A percentile compares a stretch with the other conserved stretches of the same genome.
phyloP scores from a whole-genome alignment of 805 yeast genomes.

The Kazachstania bromeliacearum region DNA sequence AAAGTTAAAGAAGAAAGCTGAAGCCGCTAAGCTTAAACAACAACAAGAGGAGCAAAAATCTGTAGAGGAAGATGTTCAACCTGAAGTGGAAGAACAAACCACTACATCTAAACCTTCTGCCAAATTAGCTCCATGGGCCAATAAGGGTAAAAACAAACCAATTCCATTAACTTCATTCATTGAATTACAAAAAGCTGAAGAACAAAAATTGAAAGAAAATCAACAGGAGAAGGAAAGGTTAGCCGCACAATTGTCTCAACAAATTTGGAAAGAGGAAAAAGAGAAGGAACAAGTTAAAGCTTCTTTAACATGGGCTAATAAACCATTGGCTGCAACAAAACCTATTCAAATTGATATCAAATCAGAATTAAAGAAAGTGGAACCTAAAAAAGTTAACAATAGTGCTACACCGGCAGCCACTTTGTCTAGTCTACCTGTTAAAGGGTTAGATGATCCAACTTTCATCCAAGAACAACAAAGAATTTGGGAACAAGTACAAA shows the following conservation, averaged over 20 bases:
- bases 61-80: not conserved
- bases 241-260: constrained; percentile 4
- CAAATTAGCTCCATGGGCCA: constrained; percentile 27
- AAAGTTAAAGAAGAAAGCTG: constrained; percentile 1
- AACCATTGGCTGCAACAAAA: constrained; percentile 9
- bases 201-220: constrained; percentile 11
- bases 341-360: constrained; percentile 14
- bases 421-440: not conserved
- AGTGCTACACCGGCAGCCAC: not conserved
- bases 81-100: not conserved
- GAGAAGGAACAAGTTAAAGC: constrained; percentile 16
- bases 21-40: constrained; percentile 3
- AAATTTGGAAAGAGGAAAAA: constrained; percentile 15
- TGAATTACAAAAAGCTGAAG: constrained; percentile 13
- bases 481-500: constrained; percentile 48
- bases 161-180: constrained; percentile 17
- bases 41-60: constrained; percentile 3
- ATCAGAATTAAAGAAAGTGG: constrained; percentile 7
- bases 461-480: constrained; percentile 27
- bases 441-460: constrained; percentile 16
- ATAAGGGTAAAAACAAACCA: constrained; percentile 9
- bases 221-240: constrained; percentile 4
- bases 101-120: constrained; percentile 1
- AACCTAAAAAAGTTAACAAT: not conserved
- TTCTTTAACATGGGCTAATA: constrained; percentile 25